phyloP scores from a whole-genome alignment of 768 basidiomycete genomes.

The Boletus sp. region DNA sequence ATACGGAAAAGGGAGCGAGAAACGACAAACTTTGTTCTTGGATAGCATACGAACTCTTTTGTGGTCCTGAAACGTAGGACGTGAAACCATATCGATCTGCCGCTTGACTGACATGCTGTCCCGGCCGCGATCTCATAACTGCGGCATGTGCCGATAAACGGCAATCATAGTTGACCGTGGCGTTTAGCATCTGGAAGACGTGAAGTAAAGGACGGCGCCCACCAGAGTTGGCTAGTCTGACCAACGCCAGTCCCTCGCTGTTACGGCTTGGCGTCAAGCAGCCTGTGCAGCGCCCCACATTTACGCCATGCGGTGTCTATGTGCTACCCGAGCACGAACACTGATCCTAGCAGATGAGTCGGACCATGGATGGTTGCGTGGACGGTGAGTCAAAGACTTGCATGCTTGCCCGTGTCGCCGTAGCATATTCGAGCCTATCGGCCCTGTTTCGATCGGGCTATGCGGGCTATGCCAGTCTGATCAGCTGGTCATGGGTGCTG shows the following conservation, averaged over 20 bases:
- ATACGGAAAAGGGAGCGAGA: neutral
- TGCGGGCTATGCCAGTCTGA: too few relatives aligned
- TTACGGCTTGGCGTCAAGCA: neutral
- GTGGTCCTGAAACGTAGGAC: constrained; percentile 4
- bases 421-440: neutral
- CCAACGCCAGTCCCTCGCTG: neutral
- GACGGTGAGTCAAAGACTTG: neutral
- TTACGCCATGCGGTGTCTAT: neutral
- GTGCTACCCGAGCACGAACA: neutral
- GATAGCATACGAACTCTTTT: neutral
- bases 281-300: neutral
- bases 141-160: neutral
- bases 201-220: neutral
- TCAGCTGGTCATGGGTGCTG: neutral
- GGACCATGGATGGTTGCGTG: neutral
- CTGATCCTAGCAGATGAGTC: neutral
- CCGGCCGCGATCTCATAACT: neutral
- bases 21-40: neutral
- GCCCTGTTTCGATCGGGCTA: neutral
- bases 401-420: too few relatives aligned
- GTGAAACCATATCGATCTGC: constrained; percentile 2
- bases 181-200: neutral
- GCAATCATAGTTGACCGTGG: neutral
- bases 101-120: neutral
- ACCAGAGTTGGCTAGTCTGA: neutral